Conservation (phyloP, 2,329 filamentous ascomycete genomes). For the Trichoderma atroviride region DNA sequence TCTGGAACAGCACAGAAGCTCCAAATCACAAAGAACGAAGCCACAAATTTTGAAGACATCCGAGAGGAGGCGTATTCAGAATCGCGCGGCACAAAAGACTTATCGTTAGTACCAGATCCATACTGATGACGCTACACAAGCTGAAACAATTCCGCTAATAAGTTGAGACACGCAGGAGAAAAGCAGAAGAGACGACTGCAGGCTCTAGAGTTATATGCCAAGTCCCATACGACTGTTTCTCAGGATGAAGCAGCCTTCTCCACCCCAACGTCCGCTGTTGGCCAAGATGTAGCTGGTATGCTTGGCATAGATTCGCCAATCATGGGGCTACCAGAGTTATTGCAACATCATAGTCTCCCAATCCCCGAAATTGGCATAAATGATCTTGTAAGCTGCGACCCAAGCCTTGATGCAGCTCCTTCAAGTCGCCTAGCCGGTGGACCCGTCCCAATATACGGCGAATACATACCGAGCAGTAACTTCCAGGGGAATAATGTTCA, state of each 20-base stretch:
- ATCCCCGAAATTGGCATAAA: not conserved
- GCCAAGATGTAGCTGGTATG: constrained; percentile 4
- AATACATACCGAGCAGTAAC: not conserved
- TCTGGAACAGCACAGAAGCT: not conserved
- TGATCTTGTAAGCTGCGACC: not conserved
- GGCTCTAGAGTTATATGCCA: constrained; percentile 32
- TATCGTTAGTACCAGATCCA: constrained; percentile 41
- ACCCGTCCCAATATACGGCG: not conserved
- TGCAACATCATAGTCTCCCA: constrained; percentile 6
- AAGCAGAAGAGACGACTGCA: constrained; percentile 36
- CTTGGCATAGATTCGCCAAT: constrained; percentile 4
- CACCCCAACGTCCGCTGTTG: not conserved
- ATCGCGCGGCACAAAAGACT: constrained; percentile 54
- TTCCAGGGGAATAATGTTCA: not conserved
- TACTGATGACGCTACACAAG: not conserved
- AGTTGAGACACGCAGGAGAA: constrained; percentile 31
- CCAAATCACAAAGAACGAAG: not conserved
- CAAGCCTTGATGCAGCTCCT: not conserved
- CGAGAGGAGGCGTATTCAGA: constrained; percentile 35
- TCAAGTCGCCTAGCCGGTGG: not conserved
- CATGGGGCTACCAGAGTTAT: constrained; percentile 1
- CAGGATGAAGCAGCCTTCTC: constrained; percentile 1
- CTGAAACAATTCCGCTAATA: not conserved
- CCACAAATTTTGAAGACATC: constrained; percentile 17
- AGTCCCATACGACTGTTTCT: not conserved